Evolutionary conservation across 768 basidiomycete species (phyloP).

Genomic region (Ramaria sp.): DNA sequence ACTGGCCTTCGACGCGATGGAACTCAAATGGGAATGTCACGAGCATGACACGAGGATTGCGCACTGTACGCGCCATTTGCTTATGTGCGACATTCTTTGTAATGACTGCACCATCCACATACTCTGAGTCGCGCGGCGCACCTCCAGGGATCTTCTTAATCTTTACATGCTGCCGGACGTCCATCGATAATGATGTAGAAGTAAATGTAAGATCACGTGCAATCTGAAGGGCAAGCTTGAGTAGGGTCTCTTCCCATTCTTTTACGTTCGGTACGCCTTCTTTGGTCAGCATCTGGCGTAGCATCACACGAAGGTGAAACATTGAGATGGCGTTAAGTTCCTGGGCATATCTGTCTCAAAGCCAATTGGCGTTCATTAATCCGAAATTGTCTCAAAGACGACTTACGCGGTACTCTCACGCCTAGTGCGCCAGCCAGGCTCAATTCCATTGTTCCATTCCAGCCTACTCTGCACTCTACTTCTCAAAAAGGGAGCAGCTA

Average conservation of each 20-base stretch:
- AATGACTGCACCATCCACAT: slow-evolving; percentile 92
- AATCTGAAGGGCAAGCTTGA: slow-evolving; percentile 74
- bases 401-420: slow-evolving; percentile 85
- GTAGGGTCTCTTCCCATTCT: slow-evolving; percentile 83
- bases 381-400: not conserved
- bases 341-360: slow-evolving; percentile 53
- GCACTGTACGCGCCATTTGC: slow-evolving; percentile 73
- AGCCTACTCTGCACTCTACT: slow-evolving; percentile 77
- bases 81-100: slow-evolving; percentile 98
- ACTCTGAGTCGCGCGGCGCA: slow-evolving; percentile 85
- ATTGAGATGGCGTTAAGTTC: slow-evolving; percentile 81
- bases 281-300: slow-evolving; percentile 79
- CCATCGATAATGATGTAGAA: slow-evolving; percentile 84
- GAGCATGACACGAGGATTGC: slow-evolving; percentile 90
- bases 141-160: slow-evolving; percentile 99
- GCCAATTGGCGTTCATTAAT: not conserved
- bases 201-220: slow-evolving; percentile 80
- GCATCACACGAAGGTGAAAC: slow-evolving; percentile 81
- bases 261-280: slow-evolving; percentile 72
- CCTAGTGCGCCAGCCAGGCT: slow-evolving; percentile 77
- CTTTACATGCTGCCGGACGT: slow-evolving; percentile 89
- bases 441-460: slow-evolving; percentile 31
- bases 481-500: slow-evolving; percentile 67
- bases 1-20: slow-evolving; percentile 83
- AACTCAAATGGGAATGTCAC: slow-evolving; percentile 94